phyloP scores from a whole-genome alignment of 352 stramenopile species.

The Phytophthora rubi region DNA sequence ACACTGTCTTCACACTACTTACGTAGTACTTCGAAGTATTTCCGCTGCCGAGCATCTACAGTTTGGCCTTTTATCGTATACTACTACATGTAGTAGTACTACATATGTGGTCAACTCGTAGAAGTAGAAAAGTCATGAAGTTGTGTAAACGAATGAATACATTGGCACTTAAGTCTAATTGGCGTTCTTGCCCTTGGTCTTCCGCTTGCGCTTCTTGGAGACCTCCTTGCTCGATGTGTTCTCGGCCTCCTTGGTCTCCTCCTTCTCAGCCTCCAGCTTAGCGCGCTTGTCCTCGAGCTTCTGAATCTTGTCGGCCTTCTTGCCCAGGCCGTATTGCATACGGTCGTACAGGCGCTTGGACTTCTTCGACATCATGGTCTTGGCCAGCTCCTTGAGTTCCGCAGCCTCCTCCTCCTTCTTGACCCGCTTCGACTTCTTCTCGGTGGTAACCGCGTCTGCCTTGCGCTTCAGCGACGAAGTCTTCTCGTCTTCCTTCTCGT shows the following conservation, averaged over 20 bases:
- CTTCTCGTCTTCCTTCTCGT: slow-evolving; percentile 46
- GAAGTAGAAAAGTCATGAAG: not conserved
- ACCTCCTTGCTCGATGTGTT: slow-evolving; percentile 38
- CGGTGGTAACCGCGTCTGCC: slow-evolving; percentile 24
- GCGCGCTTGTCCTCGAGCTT: slow-evolving; percentile 81
- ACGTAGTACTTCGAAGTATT: not conserved
- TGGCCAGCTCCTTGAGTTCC: slow-evolving; percentile 87
- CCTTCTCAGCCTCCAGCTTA: slow-evolving; percentile 73
- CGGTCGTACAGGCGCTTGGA: slow-evolving; percentile 90
- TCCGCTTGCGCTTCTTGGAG: slow-evolving; percentile 47
- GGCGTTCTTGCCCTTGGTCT: slow-evolving; percentile 42
- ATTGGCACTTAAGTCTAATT: slow-evolving; percentile 45
- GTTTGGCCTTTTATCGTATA: not conserved
- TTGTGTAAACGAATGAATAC: slow-evolving; percentile 48
- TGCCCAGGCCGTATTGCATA: slow-evolving; percentile 92
- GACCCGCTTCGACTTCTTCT: slow-evolving; percentile 79
- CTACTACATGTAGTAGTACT: no score
- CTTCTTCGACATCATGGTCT: slow-evolving; percentile 95
- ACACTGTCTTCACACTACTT: not conserved
- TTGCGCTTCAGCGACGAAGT: slow-evolving; percentile 55
- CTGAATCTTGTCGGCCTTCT: slow-evolving; percentile 89
- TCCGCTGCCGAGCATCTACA: not conserved
- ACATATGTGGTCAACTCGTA: not conserved
- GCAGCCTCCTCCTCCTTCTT: slow-evolving; percentile 82
- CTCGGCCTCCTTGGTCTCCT: slow-evolving; percentile 36